These are phyloP conservation scores for Saccharum officinarum DNA, from an alignment of 176 grass and related monocot genomes.

Conservation along the genomic window DNA sequence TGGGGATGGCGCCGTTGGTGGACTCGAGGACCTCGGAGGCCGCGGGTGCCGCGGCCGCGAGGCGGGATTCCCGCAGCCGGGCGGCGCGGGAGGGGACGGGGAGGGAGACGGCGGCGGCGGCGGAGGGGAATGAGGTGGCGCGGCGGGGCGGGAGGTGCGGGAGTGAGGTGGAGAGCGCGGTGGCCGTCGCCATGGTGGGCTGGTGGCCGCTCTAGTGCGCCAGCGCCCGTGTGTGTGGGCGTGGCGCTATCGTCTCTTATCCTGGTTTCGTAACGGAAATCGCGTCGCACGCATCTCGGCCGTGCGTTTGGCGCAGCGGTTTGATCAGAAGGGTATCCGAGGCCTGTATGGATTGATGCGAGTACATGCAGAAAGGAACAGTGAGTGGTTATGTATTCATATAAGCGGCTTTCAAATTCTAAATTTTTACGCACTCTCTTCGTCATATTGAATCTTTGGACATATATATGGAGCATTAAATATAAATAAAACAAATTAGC, in stretches of 20 bases:
- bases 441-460: too few relatives aligned
- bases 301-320: not conserved
- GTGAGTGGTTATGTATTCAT: not conserved
- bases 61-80: constrained; percentile 20
- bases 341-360: not conserved
- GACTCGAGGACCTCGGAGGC: constrained; percentile 56
- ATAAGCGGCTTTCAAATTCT: too few relatives aligned
- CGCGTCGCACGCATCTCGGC: constrained; percentile 34
- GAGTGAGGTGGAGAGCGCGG: constrained; percentile 59
- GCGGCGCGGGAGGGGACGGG: not conserved
- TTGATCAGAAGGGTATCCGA: constrained; percentile 1
- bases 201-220: not conserved
- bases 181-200: constrained; percentile 56
- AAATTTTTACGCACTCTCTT: too few relatives aligned
- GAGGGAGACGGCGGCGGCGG: not conserved
- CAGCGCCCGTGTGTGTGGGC: not conserved
- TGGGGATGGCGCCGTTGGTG: constrained; percentile 62
- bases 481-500: too few relatives aligned
- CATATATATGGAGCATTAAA: too few relatives aligned
- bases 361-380: not conserved
- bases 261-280: constrained; percentile 23
- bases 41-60: constrained; percentile 50
- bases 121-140: not conserved
- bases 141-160: constrained; percentile 38
- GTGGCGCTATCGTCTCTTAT: constrained; percentile 42